A percentile compares a stretch with the other conserved stretches of the same genome.
Evolutionary conservation across 305 asterid genomes (phyloP).

Genomic region (Andrographis paniculata): DNA sequence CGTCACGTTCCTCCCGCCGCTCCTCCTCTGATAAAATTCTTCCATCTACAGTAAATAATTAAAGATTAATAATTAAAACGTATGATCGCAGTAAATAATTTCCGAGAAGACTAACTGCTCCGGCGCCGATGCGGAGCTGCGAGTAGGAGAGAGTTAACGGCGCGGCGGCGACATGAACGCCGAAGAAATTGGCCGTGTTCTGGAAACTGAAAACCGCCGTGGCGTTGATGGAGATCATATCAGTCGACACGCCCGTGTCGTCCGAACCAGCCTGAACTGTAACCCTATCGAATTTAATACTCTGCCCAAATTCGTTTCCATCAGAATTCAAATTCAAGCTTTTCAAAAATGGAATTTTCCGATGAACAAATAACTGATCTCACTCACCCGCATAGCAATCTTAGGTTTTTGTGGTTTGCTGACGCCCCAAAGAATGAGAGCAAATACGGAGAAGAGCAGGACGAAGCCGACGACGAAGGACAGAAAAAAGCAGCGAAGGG

Average conservation of each 20-base stretch:
- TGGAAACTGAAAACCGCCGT: constrained; percentile 50
- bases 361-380: too few species aligned
- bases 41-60: constrained; percentile 36
- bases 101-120: constrained; percentile 37
- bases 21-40: constrained; percentile 59
- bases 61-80: not conserved
- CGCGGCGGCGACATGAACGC: constrained; percentile 67
- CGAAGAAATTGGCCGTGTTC: constrained; percentile 67
- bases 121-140: constrained; percentile 52
- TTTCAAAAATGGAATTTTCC: too few species aligned
- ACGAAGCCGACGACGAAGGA: constrained; percentile 57
- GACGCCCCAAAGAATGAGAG: constrained; percentile 53
- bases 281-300: constrained; percentile 55
- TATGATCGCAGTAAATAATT: not conserved
- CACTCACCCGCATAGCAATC: constrained; percentile 44
- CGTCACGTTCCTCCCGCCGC: constrained; percentile 37
- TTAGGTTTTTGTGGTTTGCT: constrained; percentile 50
- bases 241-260: constrained; percentile 56
- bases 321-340: too few species aligned
- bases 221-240: constrained; percentile 67
- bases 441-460: constrained; percentile 47
- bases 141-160: constrained; percentile 61
- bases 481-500: constrained; percentile 68
- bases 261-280: constrained; percentile 82
- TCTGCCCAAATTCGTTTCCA: too few species aligned